Conservation (phyloP, 192 early-diverging fungal genomes). For the Entomortierella chlamydospora region DNA sequence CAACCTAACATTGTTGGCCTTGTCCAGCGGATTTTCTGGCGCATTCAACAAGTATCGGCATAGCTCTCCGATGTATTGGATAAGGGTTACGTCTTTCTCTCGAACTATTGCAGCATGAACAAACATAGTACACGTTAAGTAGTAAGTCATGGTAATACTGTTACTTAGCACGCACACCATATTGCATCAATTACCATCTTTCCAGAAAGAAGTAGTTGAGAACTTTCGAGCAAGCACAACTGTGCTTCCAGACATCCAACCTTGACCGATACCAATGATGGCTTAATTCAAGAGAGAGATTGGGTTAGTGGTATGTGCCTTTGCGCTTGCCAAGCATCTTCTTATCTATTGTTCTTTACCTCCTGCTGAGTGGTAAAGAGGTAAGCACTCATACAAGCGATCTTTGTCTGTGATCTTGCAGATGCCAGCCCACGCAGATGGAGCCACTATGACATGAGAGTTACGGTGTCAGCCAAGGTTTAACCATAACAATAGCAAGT, state of each 20-base stretch:
- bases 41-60: slow-evolving; percentile 71
- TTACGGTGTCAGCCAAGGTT: not conserved
- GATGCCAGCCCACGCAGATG: slow-evolving; percentile 13
- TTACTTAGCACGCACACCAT: too few species aligned
- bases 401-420: slow-evolving; percentile 50
- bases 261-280: slow-evolving; percentile 37
- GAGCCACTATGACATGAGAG: slow-evolving; percentile 30
- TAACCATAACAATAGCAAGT: not conserved
- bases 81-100: slow-evolving; percentile 6
- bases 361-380: slow-evolving; percentile 73
- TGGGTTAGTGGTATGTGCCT: too few species aligned
- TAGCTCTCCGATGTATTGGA: slow-evolving; percentile 76
- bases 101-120: slow-evolving; percentile 2
- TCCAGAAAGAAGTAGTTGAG: slow-evolving; percentile 61
- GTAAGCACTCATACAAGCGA: slow-evolving; percentile 63
- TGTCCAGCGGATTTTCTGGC: slow-evolving; percentile 61
- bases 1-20: slow-evolving; percentile 64
- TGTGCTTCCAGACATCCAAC: slow-evolving; percentile 53
- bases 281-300: too few species aligned
- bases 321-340: too few species aligned
- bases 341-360: slow-evolving; percentile 58
- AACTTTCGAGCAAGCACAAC: slow-evolving; percentile 69
- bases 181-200: too few species aligned
- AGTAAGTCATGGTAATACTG: too few species aligned
- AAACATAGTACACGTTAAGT: too few species aligned